Conservation (phyloP, 2,329 filamentous ascomycete genomes). For the Aspergillus ustus region DNA sequence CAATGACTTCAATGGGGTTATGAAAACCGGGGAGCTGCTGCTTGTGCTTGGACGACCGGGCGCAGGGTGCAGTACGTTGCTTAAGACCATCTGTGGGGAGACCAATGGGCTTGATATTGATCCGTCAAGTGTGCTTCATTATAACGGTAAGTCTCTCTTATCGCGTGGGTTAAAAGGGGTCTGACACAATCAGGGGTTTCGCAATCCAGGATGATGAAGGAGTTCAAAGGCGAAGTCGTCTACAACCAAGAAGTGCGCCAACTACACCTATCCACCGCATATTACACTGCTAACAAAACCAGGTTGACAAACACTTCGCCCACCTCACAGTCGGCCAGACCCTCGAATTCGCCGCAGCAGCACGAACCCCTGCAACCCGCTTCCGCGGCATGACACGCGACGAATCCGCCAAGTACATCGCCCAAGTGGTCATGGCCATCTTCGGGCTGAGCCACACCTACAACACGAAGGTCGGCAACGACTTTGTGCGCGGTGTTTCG, state of each 20-base stretch:
- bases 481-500: constrained; percentile 63
- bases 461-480: constrained; percentile 52
- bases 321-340: constrained; percentile 68
- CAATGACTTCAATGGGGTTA: constrained; percentile 11
- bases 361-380: background rate
- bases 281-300: constrained; percentile 66
- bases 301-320: constrained; percentile 78
- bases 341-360: constrained; percentile 70
- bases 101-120: constrained; percentile 77
- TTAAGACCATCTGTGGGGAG: constrained; percentile 74
- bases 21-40: constrained; percentile 54
- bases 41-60: constrained; percentile 55
- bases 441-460: constrained; percentile 53
- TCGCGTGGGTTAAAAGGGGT: background rate
- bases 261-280: background rate
- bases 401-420: background rate
- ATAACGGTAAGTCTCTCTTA: constrained; percentile 60
- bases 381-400: background rate
- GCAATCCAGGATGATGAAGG: constrained; percentile 33
- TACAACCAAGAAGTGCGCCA: constrained; percentile 33
- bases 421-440: constrained; percentile 49
- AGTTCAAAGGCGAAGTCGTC: constrained; percentile 44
- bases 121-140: constrained; percentile 73
- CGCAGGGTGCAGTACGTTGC: constrained; percentile 71
- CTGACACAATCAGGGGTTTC: background rate